Evolutionary conservation across 495 filamentous ascomycete species (phyloP), one percentile per base, ranked within the genome.

Genomic region (Podospora tetraspora): DNA sequence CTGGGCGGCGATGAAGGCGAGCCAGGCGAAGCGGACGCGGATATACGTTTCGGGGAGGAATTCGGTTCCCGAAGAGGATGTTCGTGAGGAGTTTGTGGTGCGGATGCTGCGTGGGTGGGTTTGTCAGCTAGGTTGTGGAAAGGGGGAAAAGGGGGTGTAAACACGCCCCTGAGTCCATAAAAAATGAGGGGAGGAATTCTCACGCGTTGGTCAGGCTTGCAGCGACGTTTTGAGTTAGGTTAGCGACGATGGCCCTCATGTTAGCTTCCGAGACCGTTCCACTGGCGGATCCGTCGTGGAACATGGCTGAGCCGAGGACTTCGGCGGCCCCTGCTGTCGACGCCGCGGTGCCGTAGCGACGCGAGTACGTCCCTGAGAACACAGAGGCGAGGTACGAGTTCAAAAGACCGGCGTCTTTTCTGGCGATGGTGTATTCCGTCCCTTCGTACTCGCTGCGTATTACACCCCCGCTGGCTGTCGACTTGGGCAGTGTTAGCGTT

Each of bases 181-280:
- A 59, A 56, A 25, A 68, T 59, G 27, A 13, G 22, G 60, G 37
- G 59, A 43, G 30, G 7, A 37, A 10, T 22, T 67, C 74, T 74
- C 66, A 71, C 74, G 67, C 43, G 60, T 76, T 77, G 0, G 73
- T 72, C 68, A 77, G 30, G 62, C 71, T 73, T 16, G 66, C 64
- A 13, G 75, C 75, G 37, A 77, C 67, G 56, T 77, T 77, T 23
- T 32, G 16, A 37, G 69, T 70, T 23, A 72, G 1, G 21, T 74
- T 76, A 11, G 24, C 22, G 21, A 77, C 66, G n/a, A 57, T 65
- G 2, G 23, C 66, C 3, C 59, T 52, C 60, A 68, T 32, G 8
- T 62, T 21, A 13, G 43, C 60, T 60, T 66, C 66, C 9, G 66
- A 67, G 30, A 21, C 61, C 1, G 21, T 29, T 12, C 27, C 30